Base-by-base conservation (phyloP, 306 rosid genomes). In the Acacia crassicarpa region DNA sequence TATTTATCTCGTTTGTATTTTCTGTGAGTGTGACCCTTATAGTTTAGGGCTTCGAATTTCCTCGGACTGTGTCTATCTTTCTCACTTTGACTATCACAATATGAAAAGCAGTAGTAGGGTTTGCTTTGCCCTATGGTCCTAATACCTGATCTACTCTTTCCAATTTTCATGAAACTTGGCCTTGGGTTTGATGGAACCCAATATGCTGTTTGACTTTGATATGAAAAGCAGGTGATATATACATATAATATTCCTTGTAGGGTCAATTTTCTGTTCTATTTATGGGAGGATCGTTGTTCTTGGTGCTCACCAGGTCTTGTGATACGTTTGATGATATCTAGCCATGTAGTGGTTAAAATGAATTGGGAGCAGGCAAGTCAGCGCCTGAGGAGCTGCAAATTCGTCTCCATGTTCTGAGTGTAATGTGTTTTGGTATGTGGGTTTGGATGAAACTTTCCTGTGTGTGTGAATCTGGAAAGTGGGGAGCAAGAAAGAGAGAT, bases 221-320 rank as follows among this genome's bases (percentile, higher is more conserved):
- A 25, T 40, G 4, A 2, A 14, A 30, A 22, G 66, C 32, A 22
- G 4, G 40, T 63, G 35, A 5, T 12, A 13, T 9, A 35, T 35
- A 4, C 38, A 35, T 35, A 1, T 7, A 20, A 54, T 54, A 38
- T 22, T 58, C 19, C 38, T 17, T 30, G 68, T 27, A 15, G 19
- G 59, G 81, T 45, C 85, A 70, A 19, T 16, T 45, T 83, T 78
- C 22, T 51, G 27, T 63, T 38, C 82, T 5, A 38, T 70, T 63
- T 78, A 4, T 83, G 69, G 82, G 22, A 25, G 54, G 61, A 65
- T 68, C 1, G 4, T 49, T 49, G 17, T 63, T 72, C 48, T 49
- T 35, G 78, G 13, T 25, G 19, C 40, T 35, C 7, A 49, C 35
- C 33, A 27, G 19, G 51, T 33, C 6, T 54, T 54, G 20, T 9